Evolutionary conservation across 192 early-diverging fungal species (phyloP), one percentile per base, ranked within the genome.

Genomic region (Dissophora ornata): DNA sequence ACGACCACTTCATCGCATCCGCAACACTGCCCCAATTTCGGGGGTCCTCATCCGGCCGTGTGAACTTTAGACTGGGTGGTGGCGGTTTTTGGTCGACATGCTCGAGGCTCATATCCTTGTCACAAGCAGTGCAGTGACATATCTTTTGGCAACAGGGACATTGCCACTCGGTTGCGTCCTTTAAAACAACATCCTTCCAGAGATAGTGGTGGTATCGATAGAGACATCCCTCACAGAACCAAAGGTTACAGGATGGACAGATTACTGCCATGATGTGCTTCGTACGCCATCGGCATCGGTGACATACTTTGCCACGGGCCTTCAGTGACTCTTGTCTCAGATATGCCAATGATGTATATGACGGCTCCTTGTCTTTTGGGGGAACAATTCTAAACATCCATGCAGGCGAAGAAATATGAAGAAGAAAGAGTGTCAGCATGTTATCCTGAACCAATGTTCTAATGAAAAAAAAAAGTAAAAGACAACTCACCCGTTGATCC

Each of bases 201-300:
- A 47, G 36, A 29, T 30, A 30, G 24, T 56, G 22, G 25, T 75
- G 28, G 12, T 55, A 15, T n/a, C 24, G n/a, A 21, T 49, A 61
- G 9, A 75, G 57, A 48, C 71, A 75, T 11, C 3, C 4, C 25
- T 75, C 71, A 22, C 71, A 75, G n/a, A 55, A 67, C 0, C 21
- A 15, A 3, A 38, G 1, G 0, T 18, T 9, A 38, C 70, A 74
- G 19, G 15, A 28, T 8, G 47, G 34, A 24, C 70, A 74, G 3
- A 25, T 11, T 36, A 28, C 16, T 1, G 34, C 46, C 28, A 65
- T 32, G 4, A 36, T 13, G 9, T 46, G 18, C 2, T 4, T 4
- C 1, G 13, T 51, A n/a, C 10, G 26, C 15, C 30, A 32, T 22
- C 47, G 52, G 45, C 71, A 75, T 4, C 40, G 21, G 32, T 75